These are phyloP conservation scores for Clitocybe nebularis DNA, from an alignment of 1,284 basidiomycete genomes.

Conservation along the genomic window DNA sequence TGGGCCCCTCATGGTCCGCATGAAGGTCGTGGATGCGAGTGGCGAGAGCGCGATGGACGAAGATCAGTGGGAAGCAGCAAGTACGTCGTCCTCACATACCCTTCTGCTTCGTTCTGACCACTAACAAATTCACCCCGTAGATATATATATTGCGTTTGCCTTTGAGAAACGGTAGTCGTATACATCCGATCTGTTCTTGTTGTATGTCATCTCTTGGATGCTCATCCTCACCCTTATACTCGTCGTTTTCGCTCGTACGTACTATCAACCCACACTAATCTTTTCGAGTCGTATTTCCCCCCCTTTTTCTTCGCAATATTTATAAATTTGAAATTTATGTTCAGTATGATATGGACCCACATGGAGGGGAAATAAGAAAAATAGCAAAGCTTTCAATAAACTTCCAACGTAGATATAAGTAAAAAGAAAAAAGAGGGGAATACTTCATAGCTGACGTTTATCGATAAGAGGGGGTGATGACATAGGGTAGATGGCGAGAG, in stretches of 20 bases:
- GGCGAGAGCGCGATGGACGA: conserved; percentile 89
- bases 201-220: no score
- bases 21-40: conserved; percentile 83
- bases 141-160: conserved; percentile 82
- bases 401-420: not conserved
- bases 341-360: not conserved
- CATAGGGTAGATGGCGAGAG: not conserved
- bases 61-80: conserved; percentile 94
- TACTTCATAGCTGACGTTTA: not conserved
- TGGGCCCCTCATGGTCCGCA: conserved; percentile 72
- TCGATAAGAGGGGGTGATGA: not conserved
- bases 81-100: conserved; percentile 48
- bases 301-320: conserved; percentile 2
- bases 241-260: no score
- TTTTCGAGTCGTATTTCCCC: not conserved
- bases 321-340: conserved; percentile 2
- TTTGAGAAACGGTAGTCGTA: conserved; percentile 59
- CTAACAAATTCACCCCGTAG: conserved; percentile 33
- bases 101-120: not conserved
- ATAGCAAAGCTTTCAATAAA: not conserved
- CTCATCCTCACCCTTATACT: no score
- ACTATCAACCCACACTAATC: no score
- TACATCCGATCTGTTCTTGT: no score
- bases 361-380: conserved; percentile 1
- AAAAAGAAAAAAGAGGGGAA: conserved; percentile 1